Evolutionary conservation across 768 basidiomycete genomes (phyloP), one percentile per base, ranked within the genome.

Genomic region (Trametes villosa): DNA sequence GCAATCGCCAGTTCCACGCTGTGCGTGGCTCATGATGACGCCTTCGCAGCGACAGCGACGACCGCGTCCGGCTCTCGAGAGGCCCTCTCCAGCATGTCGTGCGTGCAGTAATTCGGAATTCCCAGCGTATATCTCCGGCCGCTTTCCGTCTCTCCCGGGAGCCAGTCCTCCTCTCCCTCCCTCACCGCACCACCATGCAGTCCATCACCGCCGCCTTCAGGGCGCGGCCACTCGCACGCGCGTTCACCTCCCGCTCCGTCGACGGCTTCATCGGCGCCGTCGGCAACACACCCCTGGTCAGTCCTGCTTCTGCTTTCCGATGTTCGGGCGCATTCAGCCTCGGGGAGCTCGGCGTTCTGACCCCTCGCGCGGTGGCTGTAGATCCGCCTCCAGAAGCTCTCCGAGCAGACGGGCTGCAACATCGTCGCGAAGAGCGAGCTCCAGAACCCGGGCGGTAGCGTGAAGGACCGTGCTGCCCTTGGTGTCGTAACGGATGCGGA

Each of bases 341-440:
- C 8, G 36, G 36, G 15, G 6, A 17, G n/a, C n/a, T n/a, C n/a
- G n/a, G n/a, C n/a, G 33, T 51, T 7, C 20, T 38, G n/a, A 38
- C 20, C 17, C 33, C 12, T n/a, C n/a, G 4, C 4, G 7, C 20
- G 34, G 34, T 17, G 33, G 13, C 33, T 24, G 42, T 71, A 97
- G 94, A 95, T 98, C 60, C 85, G 87, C 64, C 81, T 98, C 53
- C 87, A 92, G 73, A 75, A 76, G 15, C 80, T 97, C 9, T 97
- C 94, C 11, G 86, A 94, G 65, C 85, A 84, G 71, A 92, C 87
- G 1, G 95, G 94, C 17, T 86, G 85, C 55, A 84, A 84, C 53
- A 94, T 98, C 62, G 87, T 88, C 48, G 96, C 92, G n/a, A 98
- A 99, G 73, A 94, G 97, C 20, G 97, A 99, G 76, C 96, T 97